phyloP scores from a whole-genome alignment of 2,329 filamentous ascomycete genomes.

The Pseudogymnoascus sp. region DNA sequence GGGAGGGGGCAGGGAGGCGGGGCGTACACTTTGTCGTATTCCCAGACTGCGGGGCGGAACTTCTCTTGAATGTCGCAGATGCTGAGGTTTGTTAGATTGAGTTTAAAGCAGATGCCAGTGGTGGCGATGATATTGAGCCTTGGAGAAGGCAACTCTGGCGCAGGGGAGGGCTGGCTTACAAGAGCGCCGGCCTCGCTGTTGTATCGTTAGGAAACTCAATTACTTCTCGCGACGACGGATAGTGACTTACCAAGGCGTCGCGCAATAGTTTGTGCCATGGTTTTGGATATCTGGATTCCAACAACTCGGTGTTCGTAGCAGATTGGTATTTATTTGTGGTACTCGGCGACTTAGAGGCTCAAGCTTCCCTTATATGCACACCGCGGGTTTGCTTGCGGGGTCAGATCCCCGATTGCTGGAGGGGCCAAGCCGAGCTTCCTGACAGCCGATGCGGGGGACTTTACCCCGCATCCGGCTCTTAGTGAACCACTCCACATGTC shows the following conservation, averaged over 20 bases:
- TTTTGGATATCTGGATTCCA: background rate
- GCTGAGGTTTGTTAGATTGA: constrained; percentile 38
- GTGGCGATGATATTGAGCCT: background rate
- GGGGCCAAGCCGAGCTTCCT: constrained; percentile 1
- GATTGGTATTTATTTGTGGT: background rate
- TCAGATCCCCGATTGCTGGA: background rate
- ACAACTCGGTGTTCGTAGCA: background rate
- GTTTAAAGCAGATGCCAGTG: background rate
- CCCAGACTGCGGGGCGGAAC: constrained; percentile 74
- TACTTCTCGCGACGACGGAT: background rate
- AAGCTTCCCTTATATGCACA: background rate
- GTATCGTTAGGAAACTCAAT: background rate
- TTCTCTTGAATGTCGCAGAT: constrained; percentile 95
- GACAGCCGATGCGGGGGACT: background rate
- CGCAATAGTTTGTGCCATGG: constrained; percentile 8
- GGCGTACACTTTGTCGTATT: constrained; percentile 72
- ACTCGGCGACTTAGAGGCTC: background rate
- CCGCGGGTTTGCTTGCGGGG: background rate
- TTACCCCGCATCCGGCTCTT: constrained; percentile 5
- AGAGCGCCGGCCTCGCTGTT: constrained; percentile 20
- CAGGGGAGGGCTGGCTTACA: constrained; percentile 12
- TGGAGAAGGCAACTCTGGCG: background rate
- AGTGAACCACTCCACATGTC: background rate
- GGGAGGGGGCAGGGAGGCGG: background rate
- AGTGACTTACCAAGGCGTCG: constrained; percentile 15